Evolutionary conservation across 176 grass and related monocot genomes (phyloP), one percentile per base, ranked within the genome.

Genomic region (Ananas comosus): DNA sequence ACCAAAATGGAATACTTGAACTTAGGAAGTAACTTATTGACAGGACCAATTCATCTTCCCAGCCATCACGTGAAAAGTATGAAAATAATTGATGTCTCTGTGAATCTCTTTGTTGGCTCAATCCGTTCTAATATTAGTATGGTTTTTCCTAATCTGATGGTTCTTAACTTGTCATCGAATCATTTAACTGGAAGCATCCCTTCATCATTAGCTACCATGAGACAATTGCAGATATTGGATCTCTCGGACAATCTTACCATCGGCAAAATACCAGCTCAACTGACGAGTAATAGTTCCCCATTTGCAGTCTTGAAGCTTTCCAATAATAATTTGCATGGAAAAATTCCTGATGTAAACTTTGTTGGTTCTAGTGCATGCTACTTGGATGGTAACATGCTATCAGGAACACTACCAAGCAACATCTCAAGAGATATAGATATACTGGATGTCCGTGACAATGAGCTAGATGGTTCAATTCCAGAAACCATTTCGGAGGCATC

Each of bases 1-100:
- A 13, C 74, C 1, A 50, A 48, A 51, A 12, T 83, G 9, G 0
- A 4, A 1, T 1, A n/a, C 11, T 48, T 83, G 4, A 0, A 70
- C 54, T 67, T 88, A 33, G 18, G 50, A 47, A 81, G 77, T 33
- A 84, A 81, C 65, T 67, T 13, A 3, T 22, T 84, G 51, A 70
- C 27, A 2, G 77, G 85, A 4, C 49, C 22, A 23, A 4, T 88
- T 28, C 0, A 12, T 51, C 49, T 68, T 8, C 50, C 51, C 14
- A 53, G 68, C 14, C 28, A 48, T 59, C n/a, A 19, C 3, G 49
- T 18, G n/a, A 67, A 77, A 50, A 23, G 13, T 13, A 22, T 88
- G 13, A 1, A 22, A 23, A 0, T 18, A 1, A 17, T 84, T 12
- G 51, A 51, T 64, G 3, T 88, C 17, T 81, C 81, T 19, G 28